These are phyloP conservation scores for Zygosaccharomyces sapae DNA, from an alignment of 1,139 yeast species.

Conservation along the genomic window DNA sequence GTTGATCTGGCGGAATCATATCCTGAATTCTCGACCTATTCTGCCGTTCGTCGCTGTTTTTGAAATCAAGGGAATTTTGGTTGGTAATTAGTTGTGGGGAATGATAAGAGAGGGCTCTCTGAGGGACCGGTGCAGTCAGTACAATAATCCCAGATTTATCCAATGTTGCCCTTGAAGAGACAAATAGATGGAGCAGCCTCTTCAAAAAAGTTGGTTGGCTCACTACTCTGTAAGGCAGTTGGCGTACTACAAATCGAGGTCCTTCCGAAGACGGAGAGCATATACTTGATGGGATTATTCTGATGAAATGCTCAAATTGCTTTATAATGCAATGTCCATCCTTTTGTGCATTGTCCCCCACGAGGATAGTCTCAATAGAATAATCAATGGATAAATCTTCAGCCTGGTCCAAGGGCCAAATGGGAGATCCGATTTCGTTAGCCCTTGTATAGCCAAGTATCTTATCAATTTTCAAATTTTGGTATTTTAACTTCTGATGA, in stretches of 20 bases:
- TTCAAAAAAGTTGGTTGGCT: not conserved
- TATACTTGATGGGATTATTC: slow-evolving; percentile 35
- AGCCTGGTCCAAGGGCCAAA: slow-evolving; percentile 38
- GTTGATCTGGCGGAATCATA: not conserved
- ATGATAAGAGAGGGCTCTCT: not conserved
- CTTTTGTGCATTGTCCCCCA: slow-evolving; percentile 28
- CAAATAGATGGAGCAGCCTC: not conserved
- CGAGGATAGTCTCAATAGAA: slow-evolving; percentile 34
- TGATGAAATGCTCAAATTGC: slow-evolving; percentile 33
- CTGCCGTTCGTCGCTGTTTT: not conserved
- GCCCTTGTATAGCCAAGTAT: slow-evolving; percentile 41
- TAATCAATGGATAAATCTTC: slow-evolving; percentile 34
- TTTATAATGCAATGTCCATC: slow-evolving; percentile 27
- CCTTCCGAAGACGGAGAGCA: not conserved
- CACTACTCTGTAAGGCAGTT: not conserved
- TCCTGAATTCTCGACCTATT: not conserved
- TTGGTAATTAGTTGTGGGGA: not conserved
- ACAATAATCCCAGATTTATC: not conserved
- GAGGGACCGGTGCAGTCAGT: not conserved
- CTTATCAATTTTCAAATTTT: slow-evolving; percentile 29
- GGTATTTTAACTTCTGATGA: slow-evolving; percentile 32
- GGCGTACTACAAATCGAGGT: not conserved
- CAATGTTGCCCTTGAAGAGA: not conserved
- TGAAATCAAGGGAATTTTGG: not conserved
- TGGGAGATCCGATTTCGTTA: slow-evolving; percentile 40